Evolutionary conservation across 768 basidiomycete species (phyloP).

Genomic region (Termitomyces sp.): DNA sequence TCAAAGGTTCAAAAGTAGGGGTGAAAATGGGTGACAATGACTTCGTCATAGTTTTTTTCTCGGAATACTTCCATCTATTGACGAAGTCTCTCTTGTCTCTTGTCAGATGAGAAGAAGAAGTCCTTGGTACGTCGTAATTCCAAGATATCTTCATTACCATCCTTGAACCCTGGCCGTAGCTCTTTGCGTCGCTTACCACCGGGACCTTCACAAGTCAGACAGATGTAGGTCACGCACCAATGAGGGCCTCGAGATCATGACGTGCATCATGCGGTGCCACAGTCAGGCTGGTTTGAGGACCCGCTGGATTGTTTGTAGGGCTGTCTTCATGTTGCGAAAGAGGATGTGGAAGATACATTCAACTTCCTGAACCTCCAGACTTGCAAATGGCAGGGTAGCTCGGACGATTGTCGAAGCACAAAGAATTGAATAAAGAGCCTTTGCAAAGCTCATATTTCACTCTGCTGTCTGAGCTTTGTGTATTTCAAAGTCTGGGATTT

Average conservation of each 20-base stretch:
- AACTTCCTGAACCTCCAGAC: too few species aligned
- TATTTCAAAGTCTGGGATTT: too few species aligned
- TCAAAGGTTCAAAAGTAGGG: conserved; percentile 9
- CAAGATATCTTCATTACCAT: too few species aligned
- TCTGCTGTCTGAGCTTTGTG: too few species aligned
- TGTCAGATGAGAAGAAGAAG: neutral
- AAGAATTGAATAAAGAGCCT: too few species aligned
- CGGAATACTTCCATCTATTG: neutral
- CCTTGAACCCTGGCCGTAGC: neutral
- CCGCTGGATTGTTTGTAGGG: too few species aligned
- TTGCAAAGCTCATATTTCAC: too few species aligned
- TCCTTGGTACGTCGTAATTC: neutral
- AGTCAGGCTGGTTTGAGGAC: neutral
- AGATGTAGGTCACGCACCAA: neutral
- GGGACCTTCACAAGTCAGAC: neutral
- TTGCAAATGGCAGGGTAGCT: too few species aligned
- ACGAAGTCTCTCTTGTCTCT: neutral
- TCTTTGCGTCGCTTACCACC: neutral
- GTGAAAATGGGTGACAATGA: neutral
- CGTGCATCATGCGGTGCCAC: neutral
- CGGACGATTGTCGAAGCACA: too few species aligned
- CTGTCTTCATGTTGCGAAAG: too few species aligned
- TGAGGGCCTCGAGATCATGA: neutral
- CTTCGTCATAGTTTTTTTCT: neutral
- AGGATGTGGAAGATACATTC: neutral